phyloP scores from a whole-genome alignment of 148 eudicot species.

The Polygonum maritimum region DNA sequence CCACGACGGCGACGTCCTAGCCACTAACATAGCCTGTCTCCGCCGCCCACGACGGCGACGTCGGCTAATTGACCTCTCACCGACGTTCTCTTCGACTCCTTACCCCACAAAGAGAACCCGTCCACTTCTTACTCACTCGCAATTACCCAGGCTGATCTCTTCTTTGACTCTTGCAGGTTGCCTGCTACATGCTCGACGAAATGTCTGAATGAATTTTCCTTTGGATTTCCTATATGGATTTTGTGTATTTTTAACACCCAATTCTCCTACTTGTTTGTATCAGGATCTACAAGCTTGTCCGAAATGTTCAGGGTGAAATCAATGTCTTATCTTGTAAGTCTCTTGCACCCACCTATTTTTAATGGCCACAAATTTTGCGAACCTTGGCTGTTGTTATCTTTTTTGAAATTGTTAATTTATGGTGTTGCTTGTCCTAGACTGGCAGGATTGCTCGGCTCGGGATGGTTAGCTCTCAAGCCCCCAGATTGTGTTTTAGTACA shows the following conservation, averaged over 20 bases:
- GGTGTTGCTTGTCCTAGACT: conserved; percentile 1
- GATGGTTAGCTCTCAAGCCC: conserved; percentile 4
- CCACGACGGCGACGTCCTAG: no score
- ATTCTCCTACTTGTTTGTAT: not conserved
- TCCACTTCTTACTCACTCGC: not conserved
- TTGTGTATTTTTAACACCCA: not conserved
- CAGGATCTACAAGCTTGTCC: not conserved
- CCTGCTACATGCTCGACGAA: not conserved
- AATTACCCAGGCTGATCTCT: not conserved
- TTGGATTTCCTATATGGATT: not conserved
- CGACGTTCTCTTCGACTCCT: not conserved
- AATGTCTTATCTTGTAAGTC: conserved; percentile 5
- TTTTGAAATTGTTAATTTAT: not conserved
- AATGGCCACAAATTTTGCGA: not conserved
- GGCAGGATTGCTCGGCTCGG: conserved; percentile 2
- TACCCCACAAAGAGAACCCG: not conserved
- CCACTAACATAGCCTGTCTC: not conserved
- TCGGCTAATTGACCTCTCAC: not conserved
- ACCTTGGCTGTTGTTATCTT: not conserved
- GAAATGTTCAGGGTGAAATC: conserved; percentile 7
- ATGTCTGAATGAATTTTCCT: not conserved
- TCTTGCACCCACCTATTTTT: not conserved
- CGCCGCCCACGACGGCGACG: not conserved
- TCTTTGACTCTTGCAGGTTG: not conserved
- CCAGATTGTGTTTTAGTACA: conserved; percentile 8